Conservation (phyloP, 106 monocot genomes). For the Vanilla planifolia region DNA sequence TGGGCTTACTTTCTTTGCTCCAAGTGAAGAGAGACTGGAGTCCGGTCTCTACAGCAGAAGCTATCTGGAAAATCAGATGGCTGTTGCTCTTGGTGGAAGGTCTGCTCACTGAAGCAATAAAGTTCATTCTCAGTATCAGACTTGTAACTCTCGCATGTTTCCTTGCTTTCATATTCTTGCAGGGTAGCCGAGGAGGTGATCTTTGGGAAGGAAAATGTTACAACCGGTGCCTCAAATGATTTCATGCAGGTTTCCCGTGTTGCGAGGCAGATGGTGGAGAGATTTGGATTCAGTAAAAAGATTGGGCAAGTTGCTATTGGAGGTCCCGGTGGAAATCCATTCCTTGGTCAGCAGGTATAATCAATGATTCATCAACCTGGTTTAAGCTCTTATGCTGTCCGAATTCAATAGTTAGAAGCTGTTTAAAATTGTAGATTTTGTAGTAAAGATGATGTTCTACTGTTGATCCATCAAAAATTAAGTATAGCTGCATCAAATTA, state of each 20-base stretch:
- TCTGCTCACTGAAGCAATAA: conserved; percentile 8
- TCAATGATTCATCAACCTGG: conserved; percentile 1
- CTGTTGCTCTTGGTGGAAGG: conserved; percentile 98
- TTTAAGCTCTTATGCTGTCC: neutral
- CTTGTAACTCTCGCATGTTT: neutral
- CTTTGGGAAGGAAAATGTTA: conserved; percentile 93
- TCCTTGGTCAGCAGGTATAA: conserved; percentile 93
- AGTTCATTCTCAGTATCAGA: neutral
- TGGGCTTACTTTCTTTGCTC: conserved; percentile 95
- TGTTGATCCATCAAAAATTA: no score
- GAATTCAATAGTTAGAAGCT: no score
- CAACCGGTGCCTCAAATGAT: conserved; percentile 96
- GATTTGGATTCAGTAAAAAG: conserved; percentile 95
- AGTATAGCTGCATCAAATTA: no score
- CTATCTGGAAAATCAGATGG: conserved; percentile 98
- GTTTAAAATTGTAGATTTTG: no score
- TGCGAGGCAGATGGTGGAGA: conserved; percentile 97
- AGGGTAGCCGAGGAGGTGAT: conserved; percentile 99
- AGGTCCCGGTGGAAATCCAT: conserved; percentile 87
- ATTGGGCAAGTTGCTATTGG: conserved; percentile 95
- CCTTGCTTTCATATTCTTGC: conserved; percentile 7
- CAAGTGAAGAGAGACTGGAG: conserved; percentile 96
- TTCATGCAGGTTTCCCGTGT: conserved; percentile 99
- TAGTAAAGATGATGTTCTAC: no score
- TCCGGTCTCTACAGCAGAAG: conserved; percentile 95